phyloP scores from a whole-genome alignment of 352 stramenopile species.

The Phytophthora hibernalis region DNA sequence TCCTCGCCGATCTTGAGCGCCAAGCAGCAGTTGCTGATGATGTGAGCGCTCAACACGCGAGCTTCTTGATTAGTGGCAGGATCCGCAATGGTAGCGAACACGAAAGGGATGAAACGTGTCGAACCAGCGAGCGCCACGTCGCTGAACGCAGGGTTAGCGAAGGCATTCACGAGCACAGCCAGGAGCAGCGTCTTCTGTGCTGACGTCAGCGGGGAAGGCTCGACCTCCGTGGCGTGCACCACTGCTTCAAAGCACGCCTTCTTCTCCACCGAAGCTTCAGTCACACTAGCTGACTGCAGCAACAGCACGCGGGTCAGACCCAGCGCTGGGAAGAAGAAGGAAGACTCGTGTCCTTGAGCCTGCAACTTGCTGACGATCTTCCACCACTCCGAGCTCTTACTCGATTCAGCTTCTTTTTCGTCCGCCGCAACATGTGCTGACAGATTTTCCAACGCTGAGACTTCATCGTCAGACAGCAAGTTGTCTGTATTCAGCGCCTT shows the following conservation, averaged over 20 bases:
- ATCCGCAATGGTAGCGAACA: constrained; percentile 64
- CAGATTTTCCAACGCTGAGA: constrained; percentile 42
- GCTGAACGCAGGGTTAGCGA: constrained; percentile 58
- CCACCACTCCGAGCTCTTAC: constrained; percentile 46
- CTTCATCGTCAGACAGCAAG: constrained; percentile 42
- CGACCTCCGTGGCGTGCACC: constrained; percentile 42
- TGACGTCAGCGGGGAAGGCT: constrained; percentile 36
- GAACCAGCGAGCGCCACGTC: constrained; percentile 58
- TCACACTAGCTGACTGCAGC: constrained; percentile 38
- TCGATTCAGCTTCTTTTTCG: constrained; percentile 20
- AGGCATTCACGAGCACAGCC: constrained; percentile 69
- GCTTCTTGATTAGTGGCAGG: constrained; percentile 43
- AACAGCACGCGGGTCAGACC: constrained; percentile 70
- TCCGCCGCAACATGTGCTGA: constrained; percentile 28
- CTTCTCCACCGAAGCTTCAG: constrained; percentile 40
- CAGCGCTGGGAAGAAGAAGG: constrained; percentile 65
- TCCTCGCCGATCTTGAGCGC: constrained; percentile 74
- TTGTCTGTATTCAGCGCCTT: constrained; percentile 38
- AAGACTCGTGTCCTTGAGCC: constrained; percentile 31
- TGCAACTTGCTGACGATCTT: constrained; percentile 56
- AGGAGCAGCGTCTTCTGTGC: constrained; percentile 68
- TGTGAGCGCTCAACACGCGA: constrained; percentile 59
- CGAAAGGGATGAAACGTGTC: constrained; percentile 68
- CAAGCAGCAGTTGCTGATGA: constrained; percentile 81
- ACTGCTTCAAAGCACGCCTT: constrained; percentile 62